Percentiles rank a stretch among this genome's conserved stretches.
These are phyloP conservation scores for Sporothrix brunneoviolacea DNA, from an alignment of 2,329 filamentous ascomycete genomes.

Conservation along the genomic window DNA sequence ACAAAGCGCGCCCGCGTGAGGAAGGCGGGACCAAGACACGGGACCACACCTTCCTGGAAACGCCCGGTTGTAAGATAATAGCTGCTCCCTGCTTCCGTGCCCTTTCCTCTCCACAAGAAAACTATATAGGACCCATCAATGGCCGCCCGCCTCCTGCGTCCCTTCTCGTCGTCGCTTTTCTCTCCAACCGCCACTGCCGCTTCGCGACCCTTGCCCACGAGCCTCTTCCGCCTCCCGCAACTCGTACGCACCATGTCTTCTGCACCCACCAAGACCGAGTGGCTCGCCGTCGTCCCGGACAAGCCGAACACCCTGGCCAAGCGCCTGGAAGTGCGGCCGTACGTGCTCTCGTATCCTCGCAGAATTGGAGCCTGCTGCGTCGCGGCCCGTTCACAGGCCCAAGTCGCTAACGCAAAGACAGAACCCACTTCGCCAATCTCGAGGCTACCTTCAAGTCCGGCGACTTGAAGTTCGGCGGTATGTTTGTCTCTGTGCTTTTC, in stretches of 20 bases:
- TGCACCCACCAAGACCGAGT: slow-evolving; percentile 44
- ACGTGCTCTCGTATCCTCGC: too few relatives aligned
- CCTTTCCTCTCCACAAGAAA: background rate
- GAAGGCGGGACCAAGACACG: background rate
- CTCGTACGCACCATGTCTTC: slow-evolving; percentile 25
- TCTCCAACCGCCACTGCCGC: background rate
- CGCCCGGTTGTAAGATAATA: too few relatives aligned
- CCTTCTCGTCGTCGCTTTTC: background rate
- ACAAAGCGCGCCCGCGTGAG: background rate
- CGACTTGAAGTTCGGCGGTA: slow-evolving; percentile 58
- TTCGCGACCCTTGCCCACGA: background rate
- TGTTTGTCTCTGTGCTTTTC: slow-evolving; percentile 19
- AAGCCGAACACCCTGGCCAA: slow-evolving; percentile 53
- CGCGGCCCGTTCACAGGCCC: too few relatives aligned
- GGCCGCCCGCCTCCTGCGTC: slow-evolving; percentile 2
- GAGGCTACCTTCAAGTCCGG: slow-evolving; percentile 47
- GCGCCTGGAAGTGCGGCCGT: slow-evolving; percentile 55
- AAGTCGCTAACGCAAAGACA: too few relatives aligned
- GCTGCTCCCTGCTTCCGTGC: background rate
- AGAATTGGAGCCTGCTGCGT: too few relatives aligned
- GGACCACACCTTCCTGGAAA: too few relatives aligned
- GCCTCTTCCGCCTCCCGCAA: background rate
- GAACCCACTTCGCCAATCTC: slow-evolving; percentile 51
- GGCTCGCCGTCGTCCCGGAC: slow-evolving; percentile 64
- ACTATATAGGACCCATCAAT: slow-evolving; percentile 3